A percentile compares a stretch with the other conserved stretches of the same genome.
These are phyloP conservation scores for Aurantiochytrium sp. DNA, from an alignment of 108 stramenopile species.

Conservation along the genomic window DNA sequence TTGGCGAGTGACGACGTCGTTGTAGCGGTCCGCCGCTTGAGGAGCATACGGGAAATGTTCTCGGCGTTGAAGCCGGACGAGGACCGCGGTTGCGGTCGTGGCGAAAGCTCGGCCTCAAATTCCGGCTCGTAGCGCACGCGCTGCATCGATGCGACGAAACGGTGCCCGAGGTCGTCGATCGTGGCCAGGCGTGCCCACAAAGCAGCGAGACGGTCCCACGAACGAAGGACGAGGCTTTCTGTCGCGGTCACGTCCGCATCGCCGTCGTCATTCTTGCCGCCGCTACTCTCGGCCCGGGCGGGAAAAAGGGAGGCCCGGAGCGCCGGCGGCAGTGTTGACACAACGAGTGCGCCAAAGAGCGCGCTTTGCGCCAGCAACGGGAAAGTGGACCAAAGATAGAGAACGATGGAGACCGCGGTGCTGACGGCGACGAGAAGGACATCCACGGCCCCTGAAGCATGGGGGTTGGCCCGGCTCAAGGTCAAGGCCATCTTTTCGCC, in stretches of 20 bases:
- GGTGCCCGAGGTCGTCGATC: background rate
- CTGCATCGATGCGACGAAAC: background rate
- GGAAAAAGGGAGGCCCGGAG: too few species aligned
- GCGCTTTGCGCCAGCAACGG: background rate
- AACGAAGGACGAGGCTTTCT: background rate
- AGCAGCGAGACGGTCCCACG: background rate
- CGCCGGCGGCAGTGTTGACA: too few species aligned
- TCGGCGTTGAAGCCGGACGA: background rate
- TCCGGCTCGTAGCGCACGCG: background rate
- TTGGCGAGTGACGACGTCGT: background rate
- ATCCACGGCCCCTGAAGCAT: background rate
- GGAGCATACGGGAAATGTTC: background rate
- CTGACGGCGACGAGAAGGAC: background rate
- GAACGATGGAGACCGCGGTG: background rate
- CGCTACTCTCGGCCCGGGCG: background rate
- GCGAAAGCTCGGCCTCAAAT: background rate
- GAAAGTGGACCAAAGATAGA: background rate
- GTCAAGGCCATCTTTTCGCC: background rate
- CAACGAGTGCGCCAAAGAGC: too few species aligned
- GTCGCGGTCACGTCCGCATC: background rate
- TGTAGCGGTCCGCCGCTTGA: background rate
- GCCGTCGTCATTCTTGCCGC: background rate
- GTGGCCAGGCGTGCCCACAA: background rate
- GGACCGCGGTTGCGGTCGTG: background rate
- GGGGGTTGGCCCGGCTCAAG: background rate